Evolutionary conservation across 306 rosid species (phyloP), one percentile per base, ranked within the genome.

Genomic region (Boehmeria nivea): DNA sequence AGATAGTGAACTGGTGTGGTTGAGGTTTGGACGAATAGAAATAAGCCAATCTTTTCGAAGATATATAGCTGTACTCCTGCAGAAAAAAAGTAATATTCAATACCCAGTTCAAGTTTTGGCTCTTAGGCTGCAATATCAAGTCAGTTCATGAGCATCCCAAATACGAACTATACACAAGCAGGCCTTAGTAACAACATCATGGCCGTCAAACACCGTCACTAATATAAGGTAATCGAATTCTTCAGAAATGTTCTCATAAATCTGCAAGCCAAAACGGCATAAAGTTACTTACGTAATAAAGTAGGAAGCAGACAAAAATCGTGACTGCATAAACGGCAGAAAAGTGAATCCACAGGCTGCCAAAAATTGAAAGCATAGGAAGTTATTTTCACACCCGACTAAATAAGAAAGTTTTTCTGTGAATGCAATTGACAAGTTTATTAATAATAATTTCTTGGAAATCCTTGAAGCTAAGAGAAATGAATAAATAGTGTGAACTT

Each of bases 271-370:
- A 66, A 25, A 70, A 46, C 23, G 21, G 25, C 45, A 44, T 65
- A 64, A 45, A 59, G 28, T 28, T 59, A 71, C 96, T 79, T 84
- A 91, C 99, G 57, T 75, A 59, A 75, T 74, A 83, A 37, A 91
- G 99, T 43, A 78, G 82, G 49, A 64, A 55, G 76, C 96, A 91
- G 64, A 77, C 63, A 71, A 82, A 91, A 58, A 75, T 74, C 26
- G 95, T 87, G 72, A 91, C 78, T 36, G 76, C 16, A 82, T 91
- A 91, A 64, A 91, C 87, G 33, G 99, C 99, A 49, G 65, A 20
- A 71, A 91, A 91, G 83, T 91, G 99, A 62, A 82, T 39, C 96
- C 99, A 91, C 68, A 91, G 74, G 77, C 99, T 91, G 95, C 43
- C 37, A 25, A 45, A 74, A 33, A 59, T 17, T 22, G 57, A 13